Conservation (phyloP, 179 eudicot genomes). For the Beta macrorhiza region DNA sequence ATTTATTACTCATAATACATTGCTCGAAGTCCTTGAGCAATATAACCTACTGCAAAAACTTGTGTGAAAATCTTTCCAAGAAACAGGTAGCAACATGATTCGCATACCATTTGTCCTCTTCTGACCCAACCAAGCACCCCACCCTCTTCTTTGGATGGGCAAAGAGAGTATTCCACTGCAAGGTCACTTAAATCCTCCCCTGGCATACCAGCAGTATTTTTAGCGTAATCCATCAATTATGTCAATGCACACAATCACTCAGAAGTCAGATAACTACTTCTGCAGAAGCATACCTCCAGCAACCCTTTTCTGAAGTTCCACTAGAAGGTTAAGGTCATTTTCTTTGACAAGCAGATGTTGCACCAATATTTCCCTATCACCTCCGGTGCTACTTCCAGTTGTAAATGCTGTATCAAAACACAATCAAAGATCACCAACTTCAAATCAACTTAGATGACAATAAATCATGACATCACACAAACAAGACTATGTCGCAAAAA, state of each 20-base stretch:
- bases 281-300: conserved; percentile 50
- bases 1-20: background rate
- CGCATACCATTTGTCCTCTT: conserved; percentile 93
- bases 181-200: conserved; percentile 64
- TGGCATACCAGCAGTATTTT: background rate
- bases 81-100: background rate
- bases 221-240: background rate
- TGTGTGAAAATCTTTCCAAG: background rate
- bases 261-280: background rate
- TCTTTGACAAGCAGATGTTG: conserved; percentile 96
- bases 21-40: background rate
- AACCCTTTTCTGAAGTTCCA: conserved; percentile 77
- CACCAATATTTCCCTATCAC: conserved; percentile 77
- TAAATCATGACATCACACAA: background rate
- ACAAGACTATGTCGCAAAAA: background rate
- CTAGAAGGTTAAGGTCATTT: conserved; percentile 56
- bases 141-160: conserved; percentile 93
- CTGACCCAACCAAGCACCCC: conserved; percentile 99
- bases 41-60: background rate
- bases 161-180: conserved; percentile 80
- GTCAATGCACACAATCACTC: background rate
- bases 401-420: conserved; percentile 53
- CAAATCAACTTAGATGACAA: background rate
- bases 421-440: conserved; percentile 1
- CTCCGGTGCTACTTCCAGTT: conserved; percentile 48